Evolutionary conservation across 1,139 yeast genomes (phyloP).

Genomic region (Wickerhamomyces sp.): DNA sequence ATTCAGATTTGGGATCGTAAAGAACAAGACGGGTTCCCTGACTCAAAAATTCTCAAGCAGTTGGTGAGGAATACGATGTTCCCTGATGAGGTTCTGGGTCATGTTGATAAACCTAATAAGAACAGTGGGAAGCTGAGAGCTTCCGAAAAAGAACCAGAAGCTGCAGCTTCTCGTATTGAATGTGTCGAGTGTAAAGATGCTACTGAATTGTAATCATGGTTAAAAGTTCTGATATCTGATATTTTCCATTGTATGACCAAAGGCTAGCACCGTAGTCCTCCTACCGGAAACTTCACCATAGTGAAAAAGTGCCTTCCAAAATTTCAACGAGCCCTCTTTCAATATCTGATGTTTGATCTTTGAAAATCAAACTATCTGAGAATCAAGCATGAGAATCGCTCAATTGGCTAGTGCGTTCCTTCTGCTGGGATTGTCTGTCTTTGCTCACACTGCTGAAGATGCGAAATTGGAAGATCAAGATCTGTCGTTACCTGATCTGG

Average conservation of each 20-base stretch:
- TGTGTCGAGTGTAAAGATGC: conserved; percentile 15
- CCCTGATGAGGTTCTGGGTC: conserved; percentile 44
- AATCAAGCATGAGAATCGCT: neutral
- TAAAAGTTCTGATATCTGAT: too few relatives aligned
- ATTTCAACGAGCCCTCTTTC: neutral
- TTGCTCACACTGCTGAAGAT: conserved; percentile 20
- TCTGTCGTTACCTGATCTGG: conserved; percentile 35
- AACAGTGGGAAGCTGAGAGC: conserved; percentile 16
- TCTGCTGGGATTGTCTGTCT: neutral
- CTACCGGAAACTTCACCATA: neutral
- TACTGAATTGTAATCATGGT: too few relatives aligned
- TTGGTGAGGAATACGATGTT: conserved; percentile 43
- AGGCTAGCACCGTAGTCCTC: neutral
- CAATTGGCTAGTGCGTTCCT: neutral
- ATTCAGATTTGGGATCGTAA: conserved; percentile 50
- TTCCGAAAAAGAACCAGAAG: neutral
- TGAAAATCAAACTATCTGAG: neutral
- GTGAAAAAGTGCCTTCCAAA: neutral
- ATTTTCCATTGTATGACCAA: too few relatives aligned
- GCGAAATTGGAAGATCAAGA: conserved; percentile 21
- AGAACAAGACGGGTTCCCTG: conserved; percentile 55
- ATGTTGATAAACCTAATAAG: conserved; percentile 31
- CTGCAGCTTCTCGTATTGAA: neutral
- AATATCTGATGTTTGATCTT: neutral
- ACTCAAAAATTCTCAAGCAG: conserved; percentile 54